Percentiles rank a stretch among this genome's conserved stretches.
These are phyloP conservation scores for Sporothrix schenckii DNA, from an alignment of 2,329 filamentous ascomycete genomes.

Conservation along the genomic window DNA sequence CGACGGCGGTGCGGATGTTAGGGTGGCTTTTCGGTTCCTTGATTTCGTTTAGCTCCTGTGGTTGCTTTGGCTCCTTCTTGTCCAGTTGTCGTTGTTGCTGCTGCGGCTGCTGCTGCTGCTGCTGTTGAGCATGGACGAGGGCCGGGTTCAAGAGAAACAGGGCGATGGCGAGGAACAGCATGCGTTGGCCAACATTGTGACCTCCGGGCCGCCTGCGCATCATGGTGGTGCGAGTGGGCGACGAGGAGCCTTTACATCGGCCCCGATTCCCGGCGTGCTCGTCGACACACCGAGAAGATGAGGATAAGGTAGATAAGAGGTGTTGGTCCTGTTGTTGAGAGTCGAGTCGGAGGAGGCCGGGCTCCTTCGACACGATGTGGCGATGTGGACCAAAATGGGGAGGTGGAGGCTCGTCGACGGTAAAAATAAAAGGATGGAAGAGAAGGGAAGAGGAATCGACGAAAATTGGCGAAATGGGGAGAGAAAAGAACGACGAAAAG, in stretches of 20 bases:
- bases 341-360: not conserved
- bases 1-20: constrained; percentile 25
- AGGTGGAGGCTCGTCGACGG: not conserved
- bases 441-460: not conserved
- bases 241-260: constrained; percentile 28
- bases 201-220: constrained; percentile 65
- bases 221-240: constrained; percentile 50
- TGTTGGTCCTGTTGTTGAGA: not conserved
- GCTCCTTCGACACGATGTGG: not conserved
- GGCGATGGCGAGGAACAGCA: constrained; percentile 58
- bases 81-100: constrained; percentile 32
- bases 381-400: not conserved
- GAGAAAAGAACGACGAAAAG: constrained; percentile 5
- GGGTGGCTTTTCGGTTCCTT: constrained; percentile 21
- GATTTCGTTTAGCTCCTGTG: not conserved
- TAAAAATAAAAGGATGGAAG: not conserved
- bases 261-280: constrained; percentile 14
- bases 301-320: not conserved
- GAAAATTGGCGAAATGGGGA: not conserved
- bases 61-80: not conserved
- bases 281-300: constrained; percentile 10
- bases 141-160: constrained; percentile 57
- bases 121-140: constrained; percentile 66
- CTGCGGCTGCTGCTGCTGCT: constrained; percentile 60
- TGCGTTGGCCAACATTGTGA: constrained; percentile 53